Conservation (phyloP, 805 yeast genomes). For the Zygotorulaspora florentina region DNA sequence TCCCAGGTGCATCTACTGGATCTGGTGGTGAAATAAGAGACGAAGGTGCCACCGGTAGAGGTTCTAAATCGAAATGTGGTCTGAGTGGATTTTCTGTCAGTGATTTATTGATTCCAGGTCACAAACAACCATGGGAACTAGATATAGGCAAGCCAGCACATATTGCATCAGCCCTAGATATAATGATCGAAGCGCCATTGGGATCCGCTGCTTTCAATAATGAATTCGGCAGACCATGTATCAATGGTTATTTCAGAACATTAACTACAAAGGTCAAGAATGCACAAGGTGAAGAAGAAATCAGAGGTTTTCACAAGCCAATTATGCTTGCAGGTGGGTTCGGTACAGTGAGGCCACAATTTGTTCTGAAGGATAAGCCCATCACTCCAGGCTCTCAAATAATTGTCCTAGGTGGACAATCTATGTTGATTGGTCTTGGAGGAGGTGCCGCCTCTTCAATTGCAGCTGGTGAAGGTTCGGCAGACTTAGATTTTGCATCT, state of each 20-base stretch:
- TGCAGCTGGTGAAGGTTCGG: constrained; percentile 95
- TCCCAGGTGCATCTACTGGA: constrained; percentile 99
- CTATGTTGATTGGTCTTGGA: constrained; percentile 96
- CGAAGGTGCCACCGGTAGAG: constrained; percentile 99
- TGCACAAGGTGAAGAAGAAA: constrained; percentile 58
- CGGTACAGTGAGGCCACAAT: constrained; percentile 92
- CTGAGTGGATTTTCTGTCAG: constrained; percentile 89
- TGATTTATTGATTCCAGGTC: constrained; percentile 80
- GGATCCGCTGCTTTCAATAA: constrained; percentile 98
- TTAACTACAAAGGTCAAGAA: constrained; percentile 73
- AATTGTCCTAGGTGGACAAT: constrained; percentile 95
- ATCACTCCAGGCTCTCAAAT: constrained; percentile 90
- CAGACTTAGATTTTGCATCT: constrained; percentile 94
- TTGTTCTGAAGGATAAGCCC: constrained; percentile 80
- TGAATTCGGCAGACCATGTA: constrained; percentile 98
- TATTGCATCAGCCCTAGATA: constrained; percentile 87
- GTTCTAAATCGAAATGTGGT: constrained; percentile 96
- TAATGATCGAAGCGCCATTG: constrained; percentile 94
- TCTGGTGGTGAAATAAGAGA: constrained; percentile 99
- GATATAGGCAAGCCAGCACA: constrained; percentile 87
- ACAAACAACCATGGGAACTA: constrained; percentile 92
- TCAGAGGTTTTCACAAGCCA: constrained; percentile 97
- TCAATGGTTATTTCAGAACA: constrained; percentile 94
- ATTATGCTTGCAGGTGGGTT: constrained; percentile 99
- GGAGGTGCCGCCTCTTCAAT: constrained; percentile 99